Conservation (phyloP, 352 stramenopile species). For the Pythium sukuiense region DNA sequence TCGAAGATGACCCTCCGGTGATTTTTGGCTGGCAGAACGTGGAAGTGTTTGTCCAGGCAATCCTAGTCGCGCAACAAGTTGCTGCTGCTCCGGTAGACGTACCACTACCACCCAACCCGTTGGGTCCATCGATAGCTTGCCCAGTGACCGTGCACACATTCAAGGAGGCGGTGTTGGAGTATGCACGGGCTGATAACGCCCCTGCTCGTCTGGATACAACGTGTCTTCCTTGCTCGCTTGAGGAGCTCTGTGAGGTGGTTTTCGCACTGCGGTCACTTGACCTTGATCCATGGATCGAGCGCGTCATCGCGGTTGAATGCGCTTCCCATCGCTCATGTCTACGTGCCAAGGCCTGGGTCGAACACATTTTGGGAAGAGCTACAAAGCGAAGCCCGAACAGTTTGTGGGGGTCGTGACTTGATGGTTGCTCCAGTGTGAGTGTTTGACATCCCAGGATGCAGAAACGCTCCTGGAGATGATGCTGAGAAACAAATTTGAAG, state of each 20-base stretch:
- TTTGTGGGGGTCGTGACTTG: too few species aligned
- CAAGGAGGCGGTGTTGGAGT: constrained; percentile 33
- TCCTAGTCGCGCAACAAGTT: constrained; percentile 20
- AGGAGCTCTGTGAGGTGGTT: too few species aligned
- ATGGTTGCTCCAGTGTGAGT: too few species aligned
- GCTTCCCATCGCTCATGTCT: constrained; percentile 27
- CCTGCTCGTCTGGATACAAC: constrained; percentile 22
- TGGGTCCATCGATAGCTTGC: constrained; percentile 11
- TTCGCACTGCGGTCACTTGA: too few species aligned
- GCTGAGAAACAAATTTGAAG: too few species aligned
- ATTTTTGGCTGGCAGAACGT: too few species aligned
- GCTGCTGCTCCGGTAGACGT: constrained; percentile 15
- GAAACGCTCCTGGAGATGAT: too few species aligned
- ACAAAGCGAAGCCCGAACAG: too few species aligned
- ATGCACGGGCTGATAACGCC: constrained; percentile 17
- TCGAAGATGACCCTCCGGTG: too few species aligned
- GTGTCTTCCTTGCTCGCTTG: constrained; percentile 26
- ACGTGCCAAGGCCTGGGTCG: constrained; percentile 27
- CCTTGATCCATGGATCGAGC: constrained; percentile 23
- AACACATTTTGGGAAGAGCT: constrained; percentile 17
- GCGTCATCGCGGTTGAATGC: constrained; percentile 24
- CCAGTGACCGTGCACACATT: constrained; percentile 26
- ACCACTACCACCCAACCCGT: constrained; percentile 26
- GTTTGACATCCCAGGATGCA: too few species aligned
- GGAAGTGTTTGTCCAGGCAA: background rate